Conservation (phyloP, 495 filamentous ascomycete genomes). For the Penicillium bovifimosum region DNA sequence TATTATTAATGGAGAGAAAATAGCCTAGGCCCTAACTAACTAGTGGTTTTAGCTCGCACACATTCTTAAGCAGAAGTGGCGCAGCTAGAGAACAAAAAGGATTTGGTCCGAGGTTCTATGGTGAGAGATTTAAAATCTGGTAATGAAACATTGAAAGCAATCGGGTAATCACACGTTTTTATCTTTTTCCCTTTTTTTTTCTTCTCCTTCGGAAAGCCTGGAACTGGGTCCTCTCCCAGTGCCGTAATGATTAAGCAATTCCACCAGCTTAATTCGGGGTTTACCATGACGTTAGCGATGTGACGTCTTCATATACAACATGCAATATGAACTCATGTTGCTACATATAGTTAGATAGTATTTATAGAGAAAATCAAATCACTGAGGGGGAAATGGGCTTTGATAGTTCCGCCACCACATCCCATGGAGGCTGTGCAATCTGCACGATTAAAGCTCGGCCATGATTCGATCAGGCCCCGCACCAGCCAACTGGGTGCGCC, state of each 20-base stretch:
- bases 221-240: slow-evolving; percentile 22
- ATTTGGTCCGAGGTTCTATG: neutral
- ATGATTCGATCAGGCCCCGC: slow-evolving; percentile 25
- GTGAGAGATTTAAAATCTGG: slow-evolving; percentile 20
- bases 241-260: slow-evolving; percentile 24
- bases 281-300: neutral
- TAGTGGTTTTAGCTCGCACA: neutral
- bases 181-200: neutral
- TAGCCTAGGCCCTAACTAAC: too few species aligned
- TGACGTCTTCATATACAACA: neutral
- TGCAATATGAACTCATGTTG: neutral
- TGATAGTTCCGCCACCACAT: slow-evolving; percentile 13
- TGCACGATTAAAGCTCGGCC: neutral
- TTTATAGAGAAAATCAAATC: too few species aligned
- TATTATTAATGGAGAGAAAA: too few species aligned
- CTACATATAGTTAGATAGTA: too few species aligned
- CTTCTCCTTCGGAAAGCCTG: slow-evolving; percentile 15
- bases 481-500: slow-evolving; percentile 18
- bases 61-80: neutral
- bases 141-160: neutral
- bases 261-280: slow-evolving; percentile 6
- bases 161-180: slow-evolving; percentile 1
- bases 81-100: neutral
- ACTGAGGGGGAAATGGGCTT: neutral
- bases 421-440: slow-evolving; percentile 20